Evolutionary conservation across 2,329 filamentous ascomycete genomes (phyloP).

Genomic region (Harringtonia aguacate): DNA sequence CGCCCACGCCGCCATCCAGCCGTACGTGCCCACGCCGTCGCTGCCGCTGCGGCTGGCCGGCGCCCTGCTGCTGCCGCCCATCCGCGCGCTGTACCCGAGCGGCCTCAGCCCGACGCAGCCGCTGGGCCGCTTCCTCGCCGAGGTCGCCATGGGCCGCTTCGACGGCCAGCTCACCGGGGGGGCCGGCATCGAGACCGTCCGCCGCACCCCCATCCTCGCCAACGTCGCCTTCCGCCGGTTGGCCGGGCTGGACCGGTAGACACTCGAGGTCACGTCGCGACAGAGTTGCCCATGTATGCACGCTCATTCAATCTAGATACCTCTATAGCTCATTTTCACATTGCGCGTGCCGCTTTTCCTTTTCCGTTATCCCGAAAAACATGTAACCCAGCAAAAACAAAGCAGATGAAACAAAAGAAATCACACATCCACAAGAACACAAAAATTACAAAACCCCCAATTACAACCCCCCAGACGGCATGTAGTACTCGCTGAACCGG

Average conservation of each 20-base stretch:
- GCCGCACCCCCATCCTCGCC: conserved; percentile 3
- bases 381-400: too few relatives aligned
- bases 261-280: too few relatives aligned
- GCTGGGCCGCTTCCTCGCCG: conserved; percentile 31
- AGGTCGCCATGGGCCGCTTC: conserved; percentile 32
- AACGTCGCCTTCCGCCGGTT: conserved; percentile 9
- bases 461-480: conserved; percentile 24
- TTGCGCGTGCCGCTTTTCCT: too few relatives aligned
- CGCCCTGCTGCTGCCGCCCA: conserved; percentile 15
- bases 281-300: too few relatives aligned
- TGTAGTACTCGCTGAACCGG: conserved; percentile 64
- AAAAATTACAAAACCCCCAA: background rate
- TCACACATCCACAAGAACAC: background rate
- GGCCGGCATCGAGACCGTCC: conserved; percentile 17
- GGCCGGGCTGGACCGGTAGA: too few relatives aligned
- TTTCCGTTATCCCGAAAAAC: background rate
- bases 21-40: conserved; percentile 26
- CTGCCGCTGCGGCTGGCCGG: conserved; percentile 3
- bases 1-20: conserved; percentile 28
- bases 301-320: too few relatives aligned
- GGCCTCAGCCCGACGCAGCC: conserved; percentile 29
- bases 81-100: conserved; percentile 14
- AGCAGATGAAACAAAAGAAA: background rate
- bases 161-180: conserved; percentile 17
- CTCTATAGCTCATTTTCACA: too few relatives aligned